phyloP scores from a whole-genome alignment of 2,329 filamentous ascomycete species.

The Cladophialophora exuberans region DNA sequence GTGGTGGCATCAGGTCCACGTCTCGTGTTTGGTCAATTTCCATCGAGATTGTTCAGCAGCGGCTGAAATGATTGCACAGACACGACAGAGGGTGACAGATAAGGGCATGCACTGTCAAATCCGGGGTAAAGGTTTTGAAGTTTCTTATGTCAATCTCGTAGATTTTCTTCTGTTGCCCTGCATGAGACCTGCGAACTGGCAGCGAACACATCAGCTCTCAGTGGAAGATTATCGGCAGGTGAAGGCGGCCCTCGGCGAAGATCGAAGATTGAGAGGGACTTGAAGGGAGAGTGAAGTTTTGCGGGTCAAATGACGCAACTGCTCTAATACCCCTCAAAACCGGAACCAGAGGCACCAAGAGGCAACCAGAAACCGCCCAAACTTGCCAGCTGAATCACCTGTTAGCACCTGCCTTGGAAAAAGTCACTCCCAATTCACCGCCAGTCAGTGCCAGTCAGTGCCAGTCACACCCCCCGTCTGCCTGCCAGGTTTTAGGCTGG shows the following conservation, averaged over 20 bases:
- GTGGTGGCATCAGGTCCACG: not conserved
- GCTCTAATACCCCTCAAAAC: too few species aligned
- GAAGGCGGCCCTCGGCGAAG: too few species aligned
- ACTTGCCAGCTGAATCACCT: not conserved
- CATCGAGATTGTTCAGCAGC: not conserved
- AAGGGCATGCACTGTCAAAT: too few species aligned
- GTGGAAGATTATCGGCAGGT: not conserved
- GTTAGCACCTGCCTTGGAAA: too few species aligned
- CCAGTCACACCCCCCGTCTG: not conserved
- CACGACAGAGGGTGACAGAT: too few species aligned
- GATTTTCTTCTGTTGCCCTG: not conserved
- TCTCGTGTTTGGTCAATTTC: not conserved
- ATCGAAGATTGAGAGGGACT: too few species aligned
- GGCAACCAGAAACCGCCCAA: too few species aligned
- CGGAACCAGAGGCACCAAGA: too few species aligned
- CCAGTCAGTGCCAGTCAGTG: too few species aligned
- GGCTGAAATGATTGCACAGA: not conserved
- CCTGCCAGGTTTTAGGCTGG: not conserved
- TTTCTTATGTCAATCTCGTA: too few species aligned
- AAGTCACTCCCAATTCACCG: too few species aligned
- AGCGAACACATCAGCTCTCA: not conserved
- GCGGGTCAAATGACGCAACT: conserved; percentile 7
- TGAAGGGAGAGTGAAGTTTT: not conserved
- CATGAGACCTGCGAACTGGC: not conserved
- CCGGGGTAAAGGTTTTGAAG: too few species aligned